A percentile compares a stretch with the other conserved stretches of the same genome.
Evolutionary conservation across 495 filamentous ascomycete species (phyloP).

Genomic region (Parathielavia appendiculata): DNA sequence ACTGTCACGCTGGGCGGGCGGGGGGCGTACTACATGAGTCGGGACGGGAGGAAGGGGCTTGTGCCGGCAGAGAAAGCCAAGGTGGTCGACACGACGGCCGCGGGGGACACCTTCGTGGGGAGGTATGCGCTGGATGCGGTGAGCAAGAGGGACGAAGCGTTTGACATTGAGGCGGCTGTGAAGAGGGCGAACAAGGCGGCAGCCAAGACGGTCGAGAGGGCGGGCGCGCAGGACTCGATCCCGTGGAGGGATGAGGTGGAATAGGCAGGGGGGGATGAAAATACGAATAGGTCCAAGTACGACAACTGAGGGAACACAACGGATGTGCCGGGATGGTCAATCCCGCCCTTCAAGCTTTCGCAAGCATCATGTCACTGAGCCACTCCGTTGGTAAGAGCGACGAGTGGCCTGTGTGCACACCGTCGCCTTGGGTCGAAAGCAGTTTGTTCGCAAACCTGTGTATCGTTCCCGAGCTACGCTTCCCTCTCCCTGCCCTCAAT

Average conservation of each 20-base stretch:
- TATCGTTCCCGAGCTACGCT: not conserved
- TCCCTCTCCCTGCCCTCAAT: no score
- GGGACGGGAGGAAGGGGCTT: slow-evolving; percentile 35
- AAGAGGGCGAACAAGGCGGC: slow-evolving; percentile 66
- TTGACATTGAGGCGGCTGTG: slow-evolving; percentile 57
- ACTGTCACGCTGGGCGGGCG: slow-evolving; percentile 78
- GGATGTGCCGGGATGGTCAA: no score
- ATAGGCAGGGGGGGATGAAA: slow-evolving; percentile 1
- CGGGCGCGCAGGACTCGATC: slow-evolving; percentile 82
- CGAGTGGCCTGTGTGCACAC: no score
- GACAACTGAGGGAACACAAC: no score
- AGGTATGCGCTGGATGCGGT: slow-evolving; percentile 70
- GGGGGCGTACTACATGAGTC: slow-evolving; percentile 58
- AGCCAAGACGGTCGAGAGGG: slow-evolving; percentile 66
- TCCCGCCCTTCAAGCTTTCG: no score
- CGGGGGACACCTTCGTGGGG: slow-evolving; percentile 92
- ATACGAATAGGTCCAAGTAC: no score
- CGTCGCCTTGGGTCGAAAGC: no score
- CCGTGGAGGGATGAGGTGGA: slow-evolving; percentile 78
- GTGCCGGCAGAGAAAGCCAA: slow-evolving; percentile 55
- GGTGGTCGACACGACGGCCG: slow-evolving; percentile 90
- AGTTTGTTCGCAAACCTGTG: no score
- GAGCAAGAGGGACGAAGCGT: slow-evolving; percentile 25
- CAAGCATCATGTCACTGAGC: no score
- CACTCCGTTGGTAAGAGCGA: no score